Evolutionary conservation across 352 stramenopile genomes (phyloP).

Genomic region (Globisporangium cylindrosporum): DNA sequence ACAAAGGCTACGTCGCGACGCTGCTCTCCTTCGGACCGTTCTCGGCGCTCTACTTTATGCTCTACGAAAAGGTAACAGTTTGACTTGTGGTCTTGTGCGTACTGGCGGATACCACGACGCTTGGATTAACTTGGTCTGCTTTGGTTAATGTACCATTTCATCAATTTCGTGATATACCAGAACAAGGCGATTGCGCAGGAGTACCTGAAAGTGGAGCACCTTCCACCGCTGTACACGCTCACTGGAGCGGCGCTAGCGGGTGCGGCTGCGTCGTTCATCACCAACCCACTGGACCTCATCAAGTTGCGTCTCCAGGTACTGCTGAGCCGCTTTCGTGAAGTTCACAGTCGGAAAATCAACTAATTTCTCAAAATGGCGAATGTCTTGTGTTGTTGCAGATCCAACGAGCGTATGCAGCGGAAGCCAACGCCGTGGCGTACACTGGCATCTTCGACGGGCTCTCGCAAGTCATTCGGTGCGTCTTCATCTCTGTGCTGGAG

Average conservation of each 20-base stretch:
- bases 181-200: slow-evolving; percentile 55
- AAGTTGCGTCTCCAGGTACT: slow-evolving; percentile 95
- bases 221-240: slow-evolving; percentile 64
- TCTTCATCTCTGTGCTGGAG: background rate
- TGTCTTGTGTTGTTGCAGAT: slow-evolving; percentile 24
- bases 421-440: slow-evolving; percentile 38
- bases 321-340: background rate
- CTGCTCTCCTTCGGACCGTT: slow-evolving; percentile 97
- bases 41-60: slow-evolving; percentile 97
- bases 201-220: slow-evolving; percentile 36
- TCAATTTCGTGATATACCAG: slow-evolving; percentile 15
- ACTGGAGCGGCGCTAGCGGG: slow-evolving; percentile 79
- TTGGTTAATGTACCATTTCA: no score
- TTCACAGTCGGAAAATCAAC: no score
- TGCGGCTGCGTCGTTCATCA: slow-evolving; percentile 93
- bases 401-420: slow-evolving; percentile 43
- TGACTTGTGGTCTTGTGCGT: background rate
- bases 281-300: slow-evolving; percentile 95
- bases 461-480: slow-evolving; percentile 62
- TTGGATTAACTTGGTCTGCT: background rate
- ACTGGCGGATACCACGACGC: background rate
- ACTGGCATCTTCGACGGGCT: slow-evolving; percentile 87
- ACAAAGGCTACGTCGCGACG: slow-evolving; percentile 95
- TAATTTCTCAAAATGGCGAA: no score
- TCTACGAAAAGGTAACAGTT: slow-evolving; percentile 89